Evolutionary conservation across 2,329 filamentous ascomycete species (phyloP).

Genomic region (Aspergillus clavatus): DNA sequence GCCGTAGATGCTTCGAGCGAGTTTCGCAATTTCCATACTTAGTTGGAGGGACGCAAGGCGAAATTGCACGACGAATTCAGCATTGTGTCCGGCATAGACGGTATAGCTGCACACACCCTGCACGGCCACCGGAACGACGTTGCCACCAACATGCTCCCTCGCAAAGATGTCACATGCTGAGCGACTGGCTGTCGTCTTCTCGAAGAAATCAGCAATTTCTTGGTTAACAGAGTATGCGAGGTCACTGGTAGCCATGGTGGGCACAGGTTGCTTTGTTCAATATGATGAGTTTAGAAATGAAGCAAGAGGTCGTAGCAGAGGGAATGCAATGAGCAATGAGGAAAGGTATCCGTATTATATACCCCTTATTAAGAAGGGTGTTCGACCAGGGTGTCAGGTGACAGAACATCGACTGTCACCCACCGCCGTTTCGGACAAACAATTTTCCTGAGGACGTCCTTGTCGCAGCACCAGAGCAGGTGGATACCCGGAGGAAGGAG

Average conservation of each 20-base stretch:
- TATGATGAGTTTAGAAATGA: too few relatives aligned
- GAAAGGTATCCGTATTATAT: too few relatives aligned
- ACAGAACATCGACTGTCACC: too few relatives aligned
- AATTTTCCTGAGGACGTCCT: too few relatives aligned
- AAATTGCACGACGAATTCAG: slow-evolving; percentile 37
- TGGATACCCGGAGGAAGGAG: too few relatives aligned
- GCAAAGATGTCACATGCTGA: slow-evolving; percentile 21
- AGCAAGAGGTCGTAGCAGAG: too few relatives aligned
- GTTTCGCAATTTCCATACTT: slow-evolving; percentile 25
- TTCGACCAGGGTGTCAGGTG: too few relatives aligned
- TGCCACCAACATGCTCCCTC: slow-evolving; percentile 26
- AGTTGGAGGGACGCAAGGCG: slow-evolving; percentile 34
- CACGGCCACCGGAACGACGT: slow-evolving; percentile 29
- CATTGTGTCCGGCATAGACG: slow-evolving; percentile 34
- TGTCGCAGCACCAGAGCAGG: too few relatives aligned
- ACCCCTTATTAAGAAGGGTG: too few relatives aligned
- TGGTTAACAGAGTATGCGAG: slow-evolving; percentile 13
- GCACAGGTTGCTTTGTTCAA: too few relatives aligned
- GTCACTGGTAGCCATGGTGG: slow-evolving; percentile 4
- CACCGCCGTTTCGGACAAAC: too few relatives aligned
- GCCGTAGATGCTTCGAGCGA: slow-evolving; percentile 32
- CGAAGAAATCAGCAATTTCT: slow-evolving; percentile 18
- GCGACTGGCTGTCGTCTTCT: slow-evolving; percentile 16
- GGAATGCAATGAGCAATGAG: too few relatives aligned
- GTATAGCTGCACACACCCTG: slow-evolving; percentile 41